Base-by-base conservation (phyloP, 2,329 filamentous ascomycete genomes). In the Aspergillus sp. region DNA sequence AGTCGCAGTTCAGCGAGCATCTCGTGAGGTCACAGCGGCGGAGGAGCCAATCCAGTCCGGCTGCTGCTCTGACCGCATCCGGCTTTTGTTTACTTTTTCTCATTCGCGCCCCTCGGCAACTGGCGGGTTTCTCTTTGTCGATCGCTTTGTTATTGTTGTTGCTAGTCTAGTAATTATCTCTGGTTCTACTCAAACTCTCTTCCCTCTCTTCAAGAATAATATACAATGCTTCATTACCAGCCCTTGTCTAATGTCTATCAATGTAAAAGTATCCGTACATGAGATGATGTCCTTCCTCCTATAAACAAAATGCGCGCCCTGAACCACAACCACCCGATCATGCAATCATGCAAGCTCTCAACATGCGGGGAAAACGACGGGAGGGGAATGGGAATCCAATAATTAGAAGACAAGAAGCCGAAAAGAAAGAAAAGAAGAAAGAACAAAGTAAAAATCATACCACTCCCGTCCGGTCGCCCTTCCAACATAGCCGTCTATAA, bases 401-500 rank as follows among this genome's bases (percentile, higher is more conserved):
- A 30, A 50, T 30, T 50, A 50, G 15, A 57, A 59, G 47, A 59
- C 55, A 52, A 21, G 36, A 53, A 30, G 57, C 32, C 32, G 32
- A 48, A 55, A 58, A 59, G 54, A 58, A 49, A 63, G 36, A 54
- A 58, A 48, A 52, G 51, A 36, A 10, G 12, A 36, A 13, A 52
- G 55, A 45, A 55, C 55, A 50, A 57, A 60, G 55, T 48, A 60
- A 61, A 49, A 53, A 56, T 49, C 54, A 60, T 65, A 54, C 57
- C 57, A 62, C 55, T 61, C 63, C 59, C 50, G 28, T 60, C 58
- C 53, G 58, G 61, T 59, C 61, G 62, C 58, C 65, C 48, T 43
- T 32, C 60, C 61, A 71, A 72, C 66, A 67, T 68, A 68, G 56
- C 68, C 61, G 55, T 63, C 60, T 59, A 62, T 58, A 57, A 58